Percentiles rank a stretch among this genome's conserved stretches.
These are phyloP conservation scores for Cryptococcus hybrid DNA, from an alignment of 1,284 basidiomycete genomes.

Conservation along the genomic window DNA sequence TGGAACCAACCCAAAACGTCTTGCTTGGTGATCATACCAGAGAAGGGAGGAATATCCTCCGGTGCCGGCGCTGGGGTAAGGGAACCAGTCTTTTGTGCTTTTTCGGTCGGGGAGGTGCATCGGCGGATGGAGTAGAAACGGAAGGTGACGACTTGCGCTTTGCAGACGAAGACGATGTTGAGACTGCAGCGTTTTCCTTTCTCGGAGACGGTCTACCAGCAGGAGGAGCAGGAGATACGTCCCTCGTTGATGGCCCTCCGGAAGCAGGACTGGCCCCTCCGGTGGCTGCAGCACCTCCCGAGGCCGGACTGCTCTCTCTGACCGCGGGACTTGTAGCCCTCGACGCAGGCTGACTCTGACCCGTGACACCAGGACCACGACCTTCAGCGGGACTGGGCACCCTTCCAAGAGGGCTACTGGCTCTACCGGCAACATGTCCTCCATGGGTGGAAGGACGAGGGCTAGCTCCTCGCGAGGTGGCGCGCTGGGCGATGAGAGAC, in stretches of 20 bases:
- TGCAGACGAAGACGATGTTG: not conserved
- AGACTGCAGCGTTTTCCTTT: conserved; percentile 1
- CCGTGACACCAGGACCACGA: conserved; percentile 5
- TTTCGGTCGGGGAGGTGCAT: not conserved
- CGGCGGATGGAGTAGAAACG: not conserved
- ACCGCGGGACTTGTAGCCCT: conserved; percentile 17
- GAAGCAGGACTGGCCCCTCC: conserved; percentile 12
- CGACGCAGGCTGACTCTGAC: not conserved
- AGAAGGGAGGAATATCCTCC: conserved; percentile 25
- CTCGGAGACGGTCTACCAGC: too few relatives aligned
- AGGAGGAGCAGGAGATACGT: not conserved
- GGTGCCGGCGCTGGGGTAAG: conserved; percentile 36
- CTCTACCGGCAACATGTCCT: conserved; percentile 11
- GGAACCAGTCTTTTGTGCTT: conserved; percentile 52
- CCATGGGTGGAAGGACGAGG: conserved; percentile 26
- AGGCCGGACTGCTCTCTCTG: conserved; percentile 8
- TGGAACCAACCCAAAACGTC: conserved; percentile 40
- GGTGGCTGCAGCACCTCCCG: not conserved
- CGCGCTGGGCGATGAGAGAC: conserved; percentile 40
- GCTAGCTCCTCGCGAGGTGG: conserved; percentile 31
- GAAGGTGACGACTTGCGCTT: conserved; percentile 6
- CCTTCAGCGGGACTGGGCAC: conserved; percentile 13
- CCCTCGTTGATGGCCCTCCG: not conserved
- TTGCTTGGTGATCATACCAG: conserved; percentile 33
- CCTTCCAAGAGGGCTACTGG: conserved; percentile 14